These are phyloP conservation scores for Scedosporium aurantiacum DNA, from an alignment of 2,329 filamentous ascomycete genomes.

Conservation along the genomic window DNA sequence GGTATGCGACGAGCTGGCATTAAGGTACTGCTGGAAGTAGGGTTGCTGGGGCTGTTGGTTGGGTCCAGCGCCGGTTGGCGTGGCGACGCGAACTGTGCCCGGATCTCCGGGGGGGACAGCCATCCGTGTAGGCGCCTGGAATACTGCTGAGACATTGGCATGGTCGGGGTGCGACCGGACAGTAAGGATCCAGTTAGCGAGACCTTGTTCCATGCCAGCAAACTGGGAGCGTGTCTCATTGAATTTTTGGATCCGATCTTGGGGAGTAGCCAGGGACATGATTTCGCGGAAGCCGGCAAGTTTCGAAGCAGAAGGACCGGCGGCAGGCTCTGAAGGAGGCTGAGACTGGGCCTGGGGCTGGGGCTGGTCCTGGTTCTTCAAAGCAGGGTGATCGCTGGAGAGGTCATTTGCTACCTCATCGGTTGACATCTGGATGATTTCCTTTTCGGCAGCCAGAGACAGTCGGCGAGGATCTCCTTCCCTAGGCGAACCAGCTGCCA, in stretches of 20 bases:
- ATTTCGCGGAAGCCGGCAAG: slow-evolving; percentile 59
- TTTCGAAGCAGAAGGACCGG: background rate
- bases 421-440: background rate
- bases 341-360: background rate
- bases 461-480: background rate
- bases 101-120: background rate
- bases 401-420: background rate
- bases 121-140: background rate
- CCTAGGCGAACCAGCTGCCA: background rate
- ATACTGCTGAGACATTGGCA: background rate
- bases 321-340: background rate
- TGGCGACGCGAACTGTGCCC: slow-evolving; percentile 1
- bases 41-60: slow-evolving; percentile 28
- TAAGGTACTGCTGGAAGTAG: slow-evolving; percentile 46
- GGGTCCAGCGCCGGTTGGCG: slow-evolving; percentile 13
- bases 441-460: slow-evolving; percentile 4
- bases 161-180: slow-evolving; percentile 22
- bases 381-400: slow-evolving; percentile 14
- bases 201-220: slow-evolving; percentile 60
- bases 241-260: slow-evolving; percentile 64
- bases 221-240: slow-evolving; percentile 62
- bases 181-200: slow-evolving; percentile 47
- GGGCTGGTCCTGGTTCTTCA: slow-evolving; percentile 9
- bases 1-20: slow-evolving; percentile 29
- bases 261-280: slow-evolving; percentile 50